Evolutionary conservation across 495 filamentous ascomycete species (phyloP).

Genomic region (Hypoxylon crocopeplum): DNA sequence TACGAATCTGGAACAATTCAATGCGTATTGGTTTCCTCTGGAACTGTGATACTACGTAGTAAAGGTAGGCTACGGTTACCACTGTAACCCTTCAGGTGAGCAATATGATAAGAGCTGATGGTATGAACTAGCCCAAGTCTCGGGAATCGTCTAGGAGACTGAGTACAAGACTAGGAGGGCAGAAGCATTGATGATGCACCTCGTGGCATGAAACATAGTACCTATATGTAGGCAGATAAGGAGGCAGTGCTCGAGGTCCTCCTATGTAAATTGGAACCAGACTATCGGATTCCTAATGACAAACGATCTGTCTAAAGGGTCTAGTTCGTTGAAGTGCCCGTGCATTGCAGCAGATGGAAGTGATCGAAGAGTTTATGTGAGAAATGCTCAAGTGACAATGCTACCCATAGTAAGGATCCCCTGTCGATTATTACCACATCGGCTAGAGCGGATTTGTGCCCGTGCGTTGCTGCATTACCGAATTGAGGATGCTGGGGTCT

Average conservation of each 20-base stretch:
- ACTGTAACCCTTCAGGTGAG: not conserved
- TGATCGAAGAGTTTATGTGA: constrained; percentile 4
- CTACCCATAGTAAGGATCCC: constrained; percentile 10
- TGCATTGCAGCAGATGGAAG: not conserved
- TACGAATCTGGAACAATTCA: constrained; percentile 8
- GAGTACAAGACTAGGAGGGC: too few species aligned
- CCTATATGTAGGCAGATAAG: too few species aligned
- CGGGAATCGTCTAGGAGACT: too few species aligned
- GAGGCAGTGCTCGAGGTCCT: too few species aligned
- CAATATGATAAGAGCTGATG: too few species aligned
- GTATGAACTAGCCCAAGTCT: too few species aligned
- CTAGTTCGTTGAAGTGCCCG: not conserved
- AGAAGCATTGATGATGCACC: too few species aligned
- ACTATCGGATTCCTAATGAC: constrained; percentile 10
- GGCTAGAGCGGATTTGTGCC: constrained; percentile 14
- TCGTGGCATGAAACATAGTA: too few species aligned
- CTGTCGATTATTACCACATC: constrained; percentile 16
- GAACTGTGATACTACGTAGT: too few species aligned
- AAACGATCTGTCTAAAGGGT: not conserved
- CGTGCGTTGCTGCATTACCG: constrained; percentile 34
- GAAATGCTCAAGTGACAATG: constrained; percentile 2
- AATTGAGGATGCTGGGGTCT: constrained; percentile 1
- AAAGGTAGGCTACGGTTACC: too few species aligned
- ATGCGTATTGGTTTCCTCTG: not conserved
- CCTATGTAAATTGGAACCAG: not conserved